Base-by-base conservation (phyloP, 257 asterid genomes). In the Solanum okadae region DNA sequence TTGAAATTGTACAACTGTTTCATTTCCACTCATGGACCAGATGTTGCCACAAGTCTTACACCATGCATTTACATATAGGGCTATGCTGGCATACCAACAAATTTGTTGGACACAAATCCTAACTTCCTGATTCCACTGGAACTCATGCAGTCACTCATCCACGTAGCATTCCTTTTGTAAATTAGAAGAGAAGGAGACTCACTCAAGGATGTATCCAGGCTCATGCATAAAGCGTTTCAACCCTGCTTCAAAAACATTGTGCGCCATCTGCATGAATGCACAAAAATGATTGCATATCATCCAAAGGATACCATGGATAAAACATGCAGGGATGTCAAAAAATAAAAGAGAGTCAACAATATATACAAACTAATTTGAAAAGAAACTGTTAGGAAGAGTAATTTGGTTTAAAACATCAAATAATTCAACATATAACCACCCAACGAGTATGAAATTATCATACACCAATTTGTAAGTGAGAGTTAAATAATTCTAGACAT, bases 171-270 rank as follows among this genome's bases (percentile, higher is more conserved):
- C 18, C n/a, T 29, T 83, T 59, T 27, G n/a, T 78, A 85, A 4
- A 14, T 42, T 46, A 71, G 86, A 40, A 82, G 83, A 23, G 20
- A 70, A 89, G 88, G 86, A 90, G 78, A 92, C 99, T 93, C 91
- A 97, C 99, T 97, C 99, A 68, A 97, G 98, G 90, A 97, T 96
- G 90, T 97, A 97, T 73, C 96, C 95, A 87, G 99, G 98, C 90
- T 96, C 99, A 76, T 97, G 99, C 99, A 97, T 97, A 90, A 95
- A 97, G 83, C 96, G 95, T 90, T 96, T 96, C 87, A 96, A 88
- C 81, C 99, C 99, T 14, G 94, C 98, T 94, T 97, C 99, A 91
- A 93, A 97, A 88, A 95, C 94, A 89, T 92, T 96, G 95, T 94
- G 98, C 40, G 99, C 99, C 86, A 96, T 92, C 99, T 97, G 94